Conservation (phyloP, 331 rosid genomes). For the Spiraea crenata region DNA sequence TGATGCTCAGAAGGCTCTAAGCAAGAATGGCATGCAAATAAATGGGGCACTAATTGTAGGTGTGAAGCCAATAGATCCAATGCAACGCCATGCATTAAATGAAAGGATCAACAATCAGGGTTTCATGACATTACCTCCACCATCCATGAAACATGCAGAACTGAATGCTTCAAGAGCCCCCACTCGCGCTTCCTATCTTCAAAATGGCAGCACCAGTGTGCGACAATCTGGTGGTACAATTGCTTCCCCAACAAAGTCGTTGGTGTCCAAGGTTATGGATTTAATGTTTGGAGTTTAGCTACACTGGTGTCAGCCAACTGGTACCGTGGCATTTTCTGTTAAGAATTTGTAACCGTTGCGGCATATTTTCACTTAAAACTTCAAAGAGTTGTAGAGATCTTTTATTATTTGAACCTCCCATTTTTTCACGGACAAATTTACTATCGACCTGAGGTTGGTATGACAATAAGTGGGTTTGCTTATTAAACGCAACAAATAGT, state of each 20-base stretch:
- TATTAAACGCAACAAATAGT: neutral
- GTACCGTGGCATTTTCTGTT: constrained; percentile 22
- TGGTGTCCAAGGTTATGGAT: constrained; percentile 86
- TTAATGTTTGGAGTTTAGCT: constrained; percentile 94
- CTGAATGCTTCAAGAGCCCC: constrained; percentile 45
- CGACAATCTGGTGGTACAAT: constrained; percentile 78
- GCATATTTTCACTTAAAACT: neutral
- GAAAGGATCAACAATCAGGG: constrained; percentile 69
- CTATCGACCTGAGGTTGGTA: neutral
- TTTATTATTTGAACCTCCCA: neutral
- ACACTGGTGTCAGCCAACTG: constrained; percentile 18
- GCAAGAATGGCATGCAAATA: constrained; percentile 84
- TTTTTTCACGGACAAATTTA: neutral
- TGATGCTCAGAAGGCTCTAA: constrained; percentile 89
- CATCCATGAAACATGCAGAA: constrained; percentile 54
- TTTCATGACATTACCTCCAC: constrained; percentile 73
- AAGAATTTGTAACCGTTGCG: constrained; percentile 21
- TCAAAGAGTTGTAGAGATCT: neutral
- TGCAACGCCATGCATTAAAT: constrained; percentile 74
- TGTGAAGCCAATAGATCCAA: constrained; percentile 90
- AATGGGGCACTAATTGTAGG: constrained; percentile 88
- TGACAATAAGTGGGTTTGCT: neutral
- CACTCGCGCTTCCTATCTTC: constrained; percentile 59
- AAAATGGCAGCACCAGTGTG: constrained; percentile 53
- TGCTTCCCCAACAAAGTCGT: constrained; percentile 93